Base-by-base conservation (phyloP, 148 eudicot genomes). In the Diospyros kaki region DNA sequence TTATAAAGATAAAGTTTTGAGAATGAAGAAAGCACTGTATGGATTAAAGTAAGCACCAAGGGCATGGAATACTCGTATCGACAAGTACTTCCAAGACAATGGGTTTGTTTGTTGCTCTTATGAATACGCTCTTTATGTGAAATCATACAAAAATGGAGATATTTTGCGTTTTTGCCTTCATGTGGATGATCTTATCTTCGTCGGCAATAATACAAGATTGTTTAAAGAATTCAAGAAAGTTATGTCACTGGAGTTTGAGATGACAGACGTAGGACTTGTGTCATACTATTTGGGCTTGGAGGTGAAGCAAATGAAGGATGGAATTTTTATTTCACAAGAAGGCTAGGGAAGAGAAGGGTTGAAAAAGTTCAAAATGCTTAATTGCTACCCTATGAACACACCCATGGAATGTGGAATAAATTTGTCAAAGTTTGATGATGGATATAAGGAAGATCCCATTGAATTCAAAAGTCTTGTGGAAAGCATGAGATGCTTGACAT, bases 31-130 rank as follows among this genome's bases (percentile, higher is more conserved):
- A 6, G 56, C 43, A 1, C 15, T 73, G 2, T 73, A 48, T 28
- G 59, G 67, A 3, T 38, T 60, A 4, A 73, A 73, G 40, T 55
- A 46, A 73, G 67, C 55, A 8, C 15, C 44, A 7, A 9, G 14
- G 45, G 44, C 41, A 1, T 73, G 75, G 54, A 60, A 73, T 45
- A 73, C 42, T 11, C n/a, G 48, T 5, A 48, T 70, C 55, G 61
- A 69, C 45, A 38, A 17, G 6, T 69, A 69, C 42, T 69, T 69
- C 39, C 46, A 69, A 69, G 62, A 15, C 8, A 41, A 55, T 54
- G 44, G 17, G 48, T 70, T 55, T 9, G 15, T 15, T 43, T 54
- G 55, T 9, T 55, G 61, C 41, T n/a, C 73, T 2, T 53, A 53
- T 39, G 73, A 69, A 18, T 48, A 68, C 51, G 72, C 58, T 50